phyloP scores from a whole-genome alignment of 768 basidiomycete genomes.

The Ramaria sp. region DNA sequence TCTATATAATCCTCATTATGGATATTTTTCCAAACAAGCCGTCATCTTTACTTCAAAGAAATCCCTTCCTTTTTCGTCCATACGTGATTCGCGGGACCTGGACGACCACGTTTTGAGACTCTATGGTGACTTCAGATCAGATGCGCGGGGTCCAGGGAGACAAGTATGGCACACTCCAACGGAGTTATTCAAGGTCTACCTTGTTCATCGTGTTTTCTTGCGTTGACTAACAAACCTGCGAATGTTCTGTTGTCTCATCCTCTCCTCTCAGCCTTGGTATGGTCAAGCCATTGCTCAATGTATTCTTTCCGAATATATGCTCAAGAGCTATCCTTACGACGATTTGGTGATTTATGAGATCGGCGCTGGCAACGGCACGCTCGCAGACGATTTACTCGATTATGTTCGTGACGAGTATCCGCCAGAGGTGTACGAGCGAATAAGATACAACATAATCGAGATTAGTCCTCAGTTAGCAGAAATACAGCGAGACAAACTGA shows the following conservation, averaged over 20 bases:
- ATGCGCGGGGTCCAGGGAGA: constrained; percentile 60
- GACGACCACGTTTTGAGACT: constrained; percentile 68
- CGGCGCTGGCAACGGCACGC: constrained; percentile 94
- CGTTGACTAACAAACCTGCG: too few relatives aligned
- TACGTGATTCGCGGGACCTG: constrained; percentile 66
- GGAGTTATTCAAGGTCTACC: constrained; percentile 85
- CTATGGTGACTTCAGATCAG: constrained; percentile 62
- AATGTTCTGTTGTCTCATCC: not conserved
- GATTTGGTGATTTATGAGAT: constrained; percentile 96
- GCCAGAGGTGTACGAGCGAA: constrained; percentile 81
- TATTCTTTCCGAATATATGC: constrained; percentile 82
- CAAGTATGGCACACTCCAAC: constrained; percentile 99
- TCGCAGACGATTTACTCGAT: constrained; percentile 81
- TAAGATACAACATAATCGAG: constrained; percentile 90
- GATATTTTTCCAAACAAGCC: constrained; percentile 91
- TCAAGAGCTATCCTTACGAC: constrained; percentile 93
- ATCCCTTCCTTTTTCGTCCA: constrained; percentile 53
- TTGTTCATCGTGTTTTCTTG: not conserved
- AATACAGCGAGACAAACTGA: constrained; percentile 59
- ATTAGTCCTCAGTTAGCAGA: constrained; percentile 73
- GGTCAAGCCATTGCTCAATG: constrained; percentile 85
- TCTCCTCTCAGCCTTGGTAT: constrained; percentile 69
- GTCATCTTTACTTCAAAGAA: constrained; percentile 71
- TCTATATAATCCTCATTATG: constrained; percentile 94
- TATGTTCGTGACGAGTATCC: constrained; percentile 69